These are phyloP conservation scores for Protostelium mycophagum DNA, from an alignment of 78 protist species.

Conservation along the genomic window DNA sequence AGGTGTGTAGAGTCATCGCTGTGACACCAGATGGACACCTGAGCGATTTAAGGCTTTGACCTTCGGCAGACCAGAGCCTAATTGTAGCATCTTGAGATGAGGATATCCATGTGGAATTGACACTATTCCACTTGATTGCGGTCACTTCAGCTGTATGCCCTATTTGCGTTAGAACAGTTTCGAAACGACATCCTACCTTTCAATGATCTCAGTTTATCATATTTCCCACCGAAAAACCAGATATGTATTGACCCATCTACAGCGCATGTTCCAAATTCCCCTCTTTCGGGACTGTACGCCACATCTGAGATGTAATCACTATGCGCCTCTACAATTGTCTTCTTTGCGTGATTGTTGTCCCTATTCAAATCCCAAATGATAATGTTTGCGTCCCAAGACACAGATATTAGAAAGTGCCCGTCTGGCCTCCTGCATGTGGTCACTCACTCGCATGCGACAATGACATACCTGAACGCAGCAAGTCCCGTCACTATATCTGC, in stretches of 20 bases:
- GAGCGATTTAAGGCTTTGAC: neutral
- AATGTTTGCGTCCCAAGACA: neutral
- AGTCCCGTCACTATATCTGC: neutral
- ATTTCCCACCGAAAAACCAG: neutral
- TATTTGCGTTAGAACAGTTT: neutral
- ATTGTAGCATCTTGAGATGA: neutral
- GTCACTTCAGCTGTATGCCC: neutral
- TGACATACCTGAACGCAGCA: neutral
- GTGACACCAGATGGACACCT: neutral
- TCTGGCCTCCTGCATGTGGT: neutral
- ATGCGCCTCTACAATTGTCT: neutral
- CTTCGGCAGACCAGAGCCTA: neutral
- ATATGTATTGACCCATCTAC: neutral
- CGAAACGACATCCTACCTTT: neutral
- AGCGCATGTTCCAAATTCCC: neutral
- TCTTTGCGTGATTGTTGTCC: neutral
- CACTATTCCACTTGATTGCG: neutral
- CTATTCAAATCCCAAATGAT: neutral
- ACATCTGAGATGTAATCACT: neutral
- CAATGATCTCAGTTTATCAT: neutral
- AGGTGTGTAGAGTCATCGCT: neutral
- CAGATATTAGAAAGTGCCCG: neutral
- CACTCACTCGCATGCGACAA: too few species aligned
- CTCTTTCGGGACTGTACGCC: neutral
- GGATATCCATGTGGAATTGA: neutral